A percentile compares a stretch with the other conserved stretches of the same genome.
Conservation (phyloP, 2,329 filamentous ascomycete genomes). For the Dryadomyces quercus-mongolicae region DNA sequence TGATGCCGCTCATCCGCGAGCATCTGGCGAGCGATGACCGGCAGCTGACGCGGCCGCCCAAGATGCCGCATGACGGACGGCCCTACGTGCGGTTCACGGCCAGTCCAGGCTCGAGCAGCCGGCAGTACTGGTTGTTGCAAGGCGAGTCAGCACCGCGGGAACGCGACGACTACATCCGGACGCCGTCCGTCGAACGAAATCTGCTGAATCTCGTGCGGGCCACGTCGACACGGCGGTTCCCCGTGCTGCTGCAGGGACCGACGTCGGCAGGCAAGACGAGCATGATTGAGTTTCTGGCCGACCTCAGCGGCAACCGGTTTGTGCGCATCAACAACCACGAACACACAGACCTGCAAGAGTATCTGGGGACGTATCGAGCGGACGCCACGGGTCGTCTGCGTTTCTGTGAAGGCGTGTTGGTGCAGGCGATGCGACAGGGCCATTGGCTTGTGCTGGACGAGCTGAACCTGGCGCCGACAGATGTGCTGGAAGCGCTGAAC, state of each 20-base stretch:
- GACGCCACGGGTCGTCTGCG: conserved; percentile 69
- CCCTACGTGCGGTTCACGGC: conserved; percentile 70
- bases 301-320: conserved; percentile 91
- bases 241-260: conserved; percentile 88
- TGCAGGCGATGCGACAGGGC: conserved; percentile 82
- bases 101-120: conserved; percentile 44
- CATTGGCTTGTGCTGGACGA: conserved; percentile 99
- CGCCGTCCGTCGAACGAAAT: conserved; percentile 88
- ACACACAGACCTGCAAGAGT: conserved; percentile 95
- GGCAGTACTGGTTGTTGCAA: conserved; percentile 83
- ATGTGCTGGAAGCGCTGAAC: conserved; percentile 93
- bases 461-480: conserved; percentile 89
- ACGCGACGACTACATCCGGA: conserved; percentile 88
- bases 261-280: conserved; percentile 97
- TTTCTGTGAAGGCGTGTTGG: conserved; percentile 89
- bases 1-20: conserved; percentile 69
- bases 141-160: conserved; percentile 56
- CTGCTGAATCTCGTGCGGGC: conserved; percentile 89
- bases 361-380: conserved; percentile 88
- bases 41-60: conserved; percentile 63
- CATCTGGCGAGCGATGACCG: conserved; percentile 52
- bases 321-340: conserved; percentile 99
- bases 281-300: conserved; percentile 98
- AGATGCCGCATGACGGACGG: conserved; percentile 59
- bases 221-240: conserved; percentile 82